phyloP scores from a whole-genome alignment of 768 basidiomycete species.

The Naematelia encephala region DNA sequence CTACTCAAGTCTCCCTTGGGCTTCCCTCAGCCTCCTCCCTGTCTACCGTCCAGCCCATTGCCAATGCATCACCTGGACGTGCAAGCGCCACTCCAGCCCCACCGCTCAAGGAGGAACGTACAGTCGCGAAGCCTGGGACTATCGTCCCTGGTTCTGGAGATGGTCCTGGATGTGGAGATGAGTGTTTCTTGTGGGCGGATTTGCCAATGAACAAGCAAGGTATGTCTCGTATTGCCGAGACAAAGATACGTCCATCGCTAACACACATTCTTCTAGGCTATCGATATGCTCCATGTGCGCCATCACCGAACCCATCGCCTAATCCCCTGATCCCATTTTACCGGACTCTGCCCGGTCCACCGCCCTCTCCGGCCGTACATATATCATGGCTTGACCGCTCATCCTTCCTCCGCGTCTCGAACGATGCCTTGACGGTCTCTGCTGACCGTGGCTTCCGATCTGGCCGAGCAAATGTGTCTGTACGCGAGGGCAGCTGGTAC shows the following conservation, averaged over 20 bases:
- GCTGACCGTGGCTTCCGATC: slow-evolving; percentile 89
- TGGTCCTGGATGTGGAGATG: slow-evolving; percentile 37
- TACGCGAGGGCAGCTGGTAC: slow-evolving; percentile 89
- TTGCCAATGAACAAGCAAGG: slow-evolving; percentile 45
- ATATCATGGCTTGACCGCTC: slow-evolving; percentile 48
- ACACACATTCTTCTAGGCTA: slow-evolving; percentile 25
- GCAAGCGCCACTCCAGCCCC: slow-evolving; percentile 14
- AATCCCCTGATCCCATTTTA: slow-evolving; percentile 38
- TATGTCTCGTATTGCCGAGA: slow-evolving; percentile 9
- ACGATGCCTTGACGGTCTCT: slow-evolving; percentile 47
- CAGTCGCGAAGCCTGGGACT: slow-evolving; percentile 20
- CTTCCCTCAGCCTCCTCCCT: background rate
- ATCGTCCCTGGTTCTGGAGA: slow-evolving; percentile 32
- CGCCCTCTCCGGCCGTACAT: slow-evolving; percentile 36
- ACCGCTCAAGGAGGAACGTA: background rate
- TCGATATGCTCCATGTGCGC: slow-evolving; percentile 42
- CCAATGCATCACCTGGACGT: background rate
- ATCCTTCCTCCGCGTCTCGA: slow-evolving; percentile 40
- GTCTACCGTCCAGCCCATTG: background rate
- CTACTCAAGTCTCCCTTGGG: background rate
- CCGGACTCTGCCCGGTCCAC: slow-evolving; percentile 35
- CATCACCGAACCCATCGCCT: slow-evolving; percentile 39
- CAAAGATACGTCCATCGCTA: background rate
- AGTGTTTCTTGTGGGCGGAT: slow-evolving; percentile 46
- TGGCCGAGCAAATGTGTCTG: slow-evolving; percentile 81